Evolutionary conservation across 768 basidiomycete genomes (phyloP).

Genomic region (Paxillus rubicundulus): DNA sequence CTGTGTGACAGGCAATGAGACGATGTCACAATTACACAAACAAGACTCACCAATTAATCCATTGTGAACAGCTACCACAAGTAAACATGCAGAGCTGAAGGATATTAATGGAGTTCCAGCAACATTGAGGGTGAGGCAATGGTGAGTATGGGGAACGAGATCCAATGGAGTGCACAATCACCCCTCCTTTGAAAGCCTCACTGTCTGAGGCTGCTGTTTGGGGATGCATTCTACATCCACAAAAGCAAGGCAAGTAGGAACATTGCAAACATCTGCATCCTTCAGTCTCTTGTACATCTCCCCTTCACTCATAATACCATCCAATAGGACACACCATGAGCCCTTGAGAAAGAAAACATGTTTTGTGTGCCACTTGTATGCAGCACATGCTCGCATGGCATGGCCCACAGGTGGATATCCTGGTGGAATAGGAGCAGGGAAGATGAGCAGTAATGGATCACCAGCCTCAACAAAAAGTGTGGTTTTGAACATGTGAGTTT

Average conservation of each 20-base stretch:
- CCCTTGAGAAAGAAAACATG: constrained; percentile 2
- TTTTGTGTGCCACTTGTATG: background rate
- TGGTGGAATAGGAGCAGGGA: background rate
- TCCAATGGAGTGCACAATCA: background rate
- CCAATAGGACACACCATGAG: background rate
- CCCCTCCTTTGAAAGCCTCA: background rate
- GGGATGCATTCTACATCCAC: background rate
- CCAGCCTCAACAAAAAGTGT: too few species aligned
- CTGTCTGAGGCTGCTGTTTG: background rate
- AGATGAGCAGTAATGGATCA: background rate
- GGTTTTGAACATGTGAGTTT: too few species aligned
- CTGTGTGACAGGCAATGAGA: background rate
- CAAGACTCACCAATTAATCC: background rate
- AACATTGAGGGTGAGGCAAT: background rate
- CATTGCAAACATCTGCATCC: background rate
- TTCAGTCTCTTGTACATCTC: background rate
- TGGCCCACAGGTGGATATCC: background rate
- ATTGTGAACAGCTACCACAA: constrained; percentile 1
- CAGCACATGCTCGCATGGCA: background rate
- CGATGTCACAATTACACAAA: background rate
- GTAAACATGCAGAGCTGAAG: background rate
- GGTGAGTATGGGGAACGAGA: background rate
- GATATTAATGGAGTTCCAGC: background rate
- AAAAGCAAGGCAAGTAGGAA: background rate
- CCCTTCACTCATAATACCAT: background rate